Evolutionary conservation across 495 filamentous ascomycete species (phyloP).

Genomic region (Aspergillus ostianus): DNA sequence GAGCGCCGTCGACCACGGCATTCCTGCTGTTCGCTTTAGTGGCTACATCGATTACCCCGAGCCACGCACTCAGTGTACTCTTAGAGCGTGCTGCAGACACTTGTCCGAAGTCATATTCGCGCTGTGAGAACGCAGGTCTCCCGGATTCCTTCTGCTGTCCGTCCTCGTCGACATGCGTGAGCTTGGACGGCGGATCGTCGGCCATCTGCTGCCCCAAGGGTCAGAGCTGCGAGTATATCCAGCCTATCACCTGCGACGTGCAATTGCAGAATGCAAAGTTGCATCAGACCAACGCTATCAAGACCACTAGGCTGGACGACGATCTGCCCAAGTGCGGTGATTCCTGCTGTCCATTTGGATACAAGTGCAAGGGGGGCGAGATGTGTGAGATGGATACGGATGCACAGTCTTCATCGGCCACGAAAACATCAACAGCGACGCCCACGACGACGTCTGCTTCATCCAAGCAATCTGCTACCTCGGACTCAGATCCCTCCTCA

Average conservation of each 20-base stretch:
- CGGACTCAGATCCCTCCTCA: slow-evolving; percentile 11
- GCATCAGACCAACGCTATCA: slow-evolving; percentile 61
- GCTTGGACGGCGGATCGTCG: slow-evolving; percentile 64
- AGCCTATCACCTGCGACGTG: slow-evolving; percentile 70
- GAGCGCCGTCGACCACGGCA: slow-evolving; percentile 12
- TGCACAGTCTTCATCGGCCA: slow-evolving; percentile 28
- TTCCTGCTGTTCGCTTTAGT: slow-evolving; percentile 28
- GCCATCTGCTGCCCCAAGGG: slow-evolving; percentile 75
- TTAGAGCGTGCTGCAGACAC: slow-evolving; percentile 29
- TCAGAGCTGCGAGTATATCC: slow-evolving; percentile 60
- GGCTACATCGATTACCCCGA: slow-evolving; percentile 26
- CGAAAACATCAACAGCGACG: slow-evolving; percentile 11
- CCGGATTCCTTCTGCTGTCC: slow-evolving; percentile 78
- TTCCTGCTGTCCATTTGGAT: slow-evolving; percentile 77
- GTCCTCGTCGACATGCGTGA: slow-evolving; percentile 56
- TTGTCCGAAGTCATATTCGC: slow-evolving; percentile 47
- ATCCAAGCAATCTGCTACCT: slow-evolving; percentile 29
- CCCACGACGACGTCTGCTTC: slow-evolving; percentile 11
- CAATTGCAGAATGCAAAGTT: slow-evolving; percentile 59
- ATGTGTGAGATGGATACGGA: slow-evolving; percentile 43
- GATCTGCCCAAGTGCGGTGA: slow-evolving; percentile 56
- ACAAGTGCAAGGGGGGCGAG: slow-evolving; percentile 55
- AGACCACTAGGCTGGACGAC: slow-evolving; percentile 63
- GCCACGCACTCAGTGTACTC: slow-evolving; percentile 31
- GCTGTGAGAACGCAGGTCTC: slow-evolving; percentile 54